Evolutionary conservation across 441 rosid genomes (phyloP), one percentile per base, ranked within the genome.

Genomic region (Pelargonium cotyledonis): DNA sequence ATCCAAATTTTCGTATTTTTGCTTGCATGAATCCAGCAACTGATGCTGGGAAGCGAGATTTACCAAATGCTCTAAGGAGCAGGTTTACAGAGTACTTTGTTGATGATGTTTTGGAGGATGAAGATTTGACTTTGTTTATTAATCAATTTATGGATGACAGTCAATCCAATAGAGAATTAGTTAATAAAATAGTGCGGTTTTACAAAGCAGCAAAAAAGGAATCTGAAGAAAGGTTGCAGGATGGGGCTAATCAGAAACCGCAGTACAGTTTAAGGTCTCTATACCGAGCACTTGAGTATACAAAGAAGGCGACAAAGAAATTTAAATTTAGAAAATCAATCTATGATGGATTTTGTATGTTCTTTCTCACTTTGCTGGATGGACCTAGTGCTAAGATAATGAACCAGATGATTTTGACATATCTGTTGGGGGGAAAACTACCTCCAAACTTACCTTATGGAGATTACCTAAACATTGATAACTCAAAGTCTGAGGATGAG

Each of bases 21-120:
- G 90, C 96, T 19, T 92, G 99, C 72, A 95, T 95, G 99, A 95
- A 95, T 83, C 99, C 99, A 26, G 99, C 98, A 79, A 95, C 96
- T 65, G 99, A 95, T 87, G 98, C 99, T 73, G 99, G 99, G 73
- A 95, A 95, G 81, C 78, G 96, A 72, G 99, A 95, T 72, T 83
- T 95, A 79, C 96, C 97, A 3, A 80, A 79, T 75, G 79, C 96
- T 53, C 66, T 95, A 63, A 85, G 88, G 43, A 81, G 96, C 84
- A 85, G 99, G 79, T 95, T 95, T 80, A 88, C 98, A 2, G 97
- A 91, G 80, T 91, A 84, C 75, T 89, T 87, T 84, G 96, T 95
- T 71, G 92, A 92, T 82, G 99, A 95, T 69, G 80, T 84, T 55
- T 70, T 92, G 75, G 90, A 82, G 76, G 93, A 83, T 75, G 85